Evolutionary conservation across 2,329 filamentous ascomycete species (phyloP).

Genomic region (Trichoderma atroviride): DNA sequence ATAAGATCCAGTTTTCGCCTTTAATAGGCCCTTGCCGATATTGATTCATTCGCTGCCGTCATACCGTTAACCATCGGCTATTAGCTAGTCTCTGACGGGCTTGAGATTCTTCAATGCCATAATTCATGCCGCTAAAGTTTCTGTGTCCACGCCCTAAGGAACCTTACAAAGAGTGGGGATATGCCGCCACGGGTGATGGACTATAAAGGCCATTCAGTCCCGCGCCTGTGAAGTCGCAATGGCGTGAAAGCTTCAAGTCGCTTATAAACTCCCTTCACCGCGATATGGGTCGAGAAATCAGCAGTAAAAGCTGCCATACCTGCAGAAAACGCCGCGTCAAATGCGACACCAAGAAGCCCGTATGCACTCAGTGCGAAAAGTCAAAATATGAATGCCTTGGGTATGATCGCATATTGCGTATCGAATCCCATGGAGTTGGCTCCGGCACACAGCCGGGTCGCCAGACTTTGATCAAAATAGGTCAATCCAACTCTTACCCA

Average conservation of each 20-base stretch:
- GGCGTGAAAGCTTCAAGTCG: not conserved
- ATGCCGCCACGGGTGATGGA: not conserved
- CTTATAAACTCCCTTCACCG: not conserved
- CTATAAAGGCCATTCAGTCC: too few species aligned
- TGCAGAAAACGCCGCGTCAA: constrained; percentile 3
- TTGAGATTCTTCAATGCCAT: not conserved
- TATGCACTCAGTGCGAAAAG: not conserved
- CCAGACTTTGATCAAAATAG: not conserved
- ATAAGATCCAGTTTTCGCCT: not conserved
- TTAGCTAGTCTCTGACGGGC: not conserved
- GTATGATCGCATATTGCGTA: not conserved
- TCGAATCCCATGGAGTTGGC: not conserved
- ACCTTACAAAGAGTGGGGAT: not conserved
- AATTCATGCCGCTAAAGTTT: not conserved
- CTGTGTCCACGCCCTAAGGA: not conserved
- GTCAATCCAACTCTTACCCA: not conserved
- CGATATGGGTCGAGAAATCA: constrained; percentile 10
- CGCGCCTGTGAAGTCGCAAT: not conserved
- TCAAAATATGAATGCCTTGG: constrained; percentile 1
- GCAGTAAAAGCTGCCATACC: not conserved
- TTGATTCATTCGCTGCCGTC: not conserved
- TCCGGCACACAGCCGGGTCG: not conserved
- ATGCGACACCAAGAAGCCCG: not conserved
- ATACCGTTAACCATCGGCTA: not conserved
- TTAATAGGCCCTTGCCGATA: not conserved